Evolutionary conservation across 2,329 filamentous ascomycete genomes (phyloP).

Genomic region (Phaeosphaeria sp.): DNA sequence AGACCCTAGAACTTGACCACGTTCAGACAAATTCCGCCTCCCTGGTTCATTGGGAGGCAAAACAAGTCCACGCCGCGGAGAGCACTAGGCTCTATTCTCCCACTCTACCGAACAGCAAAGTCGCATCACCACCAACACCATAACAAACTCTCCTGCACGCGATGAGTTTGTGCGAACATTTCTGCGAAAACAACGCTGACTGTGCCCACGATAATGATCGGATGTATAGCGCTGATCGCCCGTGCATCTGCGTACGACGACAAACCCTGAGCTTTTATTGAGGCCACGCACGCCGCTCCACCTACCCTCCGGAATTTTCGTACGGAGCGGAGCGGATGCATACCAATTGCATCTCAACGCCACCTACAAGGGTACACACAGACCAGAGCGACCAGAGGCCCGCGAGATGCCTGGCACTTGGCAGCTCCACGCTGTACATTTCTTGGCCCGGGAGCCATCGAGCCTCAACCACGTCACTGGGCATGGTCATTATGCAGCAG

Average conservation of each 20-base stretch:
- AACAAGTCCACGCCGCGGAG: neutral
- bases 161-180: neutral
- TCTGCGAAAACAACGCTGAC: neutral
- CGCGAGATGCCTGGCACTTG: constrained; percentile 2
- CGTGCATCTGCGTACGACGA: neutral
- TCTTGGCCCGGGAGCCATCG: constrained; percentile 11
- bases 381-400: neutral
- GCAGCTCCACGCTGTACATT: constrained; percentile 15
- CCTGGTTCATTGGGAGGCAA: neutral
- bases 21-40: no score
- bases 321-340: neutral
- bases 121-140: neutral
- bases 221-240: neutral
- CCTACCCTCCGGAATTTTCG: neutral
- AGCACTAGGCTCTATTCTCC: neutral
- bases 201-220: neutral
- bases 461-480: constrained; percentile 20
- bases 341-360: neutral
- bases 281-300: neutral
- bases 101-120: neutral
- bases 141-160: neutral
- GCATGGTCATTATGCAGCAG: constrained; percentile 15
- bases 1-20: neutral
- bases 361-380: neutral
- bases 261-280: neutral